Percentiles rank a stretch among this genome's conserved stretches.
Conservation (phyloP, 2,329 filamentous ascomycete genomes). For the Karstenula rhodostoma region DNA sequence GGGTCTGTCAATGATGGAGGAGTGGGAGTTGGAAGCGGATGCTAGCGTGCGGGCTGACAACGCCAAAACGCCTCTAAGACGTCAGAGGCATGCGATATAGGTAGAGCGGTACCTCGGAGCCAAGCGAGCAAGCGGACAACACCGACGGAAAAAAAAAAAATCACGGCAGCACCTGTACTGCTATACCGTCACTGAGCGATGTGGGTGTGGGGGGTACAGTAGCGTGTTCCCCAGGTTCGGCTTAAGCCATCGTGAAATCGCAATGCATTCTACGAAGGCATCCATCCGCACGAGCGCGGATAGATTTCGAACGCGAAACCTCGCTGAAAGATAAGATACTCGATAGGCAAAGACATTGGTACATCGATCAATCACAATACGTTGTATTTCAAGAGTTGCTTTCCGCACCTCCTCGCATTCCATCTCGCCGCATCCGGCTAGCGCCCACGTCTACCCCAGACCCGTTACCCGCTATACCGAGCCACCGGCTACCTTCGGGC, state of each 20-base stretch:
- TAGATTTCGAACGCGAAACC: background rate
- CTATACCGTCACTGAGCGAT: constrained; percentile 6
- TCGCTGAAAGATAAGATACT: background rate
- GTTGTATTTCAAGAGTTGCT: background rate
- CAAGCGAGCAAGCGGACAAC: background rate
- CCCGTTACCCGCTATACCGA: constrained; percentile 13
- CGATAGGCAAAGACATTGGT: background rate
- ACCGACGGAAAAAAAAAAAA: background rate
- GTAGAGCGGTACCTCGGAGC: constrained; percentile 2
- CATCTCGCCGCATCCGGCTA: constrained; percentile 5
- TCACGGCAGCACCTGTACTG: background rate
- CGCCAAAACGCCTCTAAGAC: background rate
- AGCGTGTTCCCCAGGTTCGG: constrained; percentile 6
- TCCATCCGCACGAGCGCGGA: background rate
- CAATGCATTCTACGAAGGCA: background rate
- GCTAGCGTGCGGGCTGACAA: background rate
- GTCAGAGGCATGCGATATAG: background rate
- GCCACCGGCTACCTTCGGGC: constrained; percentile 17
- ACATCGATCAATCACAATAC: background rate
- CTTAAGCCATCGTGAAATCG: background rate
- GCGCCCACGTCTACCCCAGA: constrained; percentile 16
- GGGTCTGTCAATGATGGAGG: background rate
- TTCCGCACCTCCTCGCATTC: background rate
- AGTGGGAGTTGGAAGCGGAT: background rate
- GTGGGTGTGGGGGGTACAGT: background rate